Conservation (phyloP, 441 rosid species). For the Melastoma candidum region DNA sequence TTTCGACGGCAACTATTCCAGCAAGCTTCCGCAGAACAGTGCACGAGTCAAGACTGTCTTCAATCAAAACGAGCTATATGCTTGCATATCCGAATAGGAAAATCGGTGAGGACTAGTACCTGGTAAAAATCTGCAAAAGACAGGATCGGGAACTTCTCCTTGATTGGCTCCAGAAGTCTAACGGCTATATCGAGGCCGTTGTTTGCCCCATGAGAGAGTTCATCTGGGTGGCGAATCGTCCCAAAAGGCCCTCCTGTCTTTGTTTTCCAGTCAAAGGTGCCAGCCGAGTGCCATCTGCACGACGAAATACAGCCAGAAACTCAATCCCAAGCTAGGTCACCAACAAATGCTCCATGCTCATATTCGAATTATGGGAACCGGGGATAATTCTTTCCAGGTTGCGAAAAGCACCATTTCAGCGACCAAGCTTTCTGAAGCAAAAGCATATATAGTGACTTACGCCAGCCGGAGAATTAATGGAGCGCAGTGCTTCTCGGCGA, state of each 20-base stretch:
- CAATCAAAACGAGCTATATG: neutral
- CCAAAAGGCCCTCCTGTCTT: constrained; percentile 55
- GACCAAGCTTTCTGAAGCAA: neutral
- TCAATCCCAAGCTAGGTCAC: neutral
- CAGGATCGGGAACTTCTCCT: no score
- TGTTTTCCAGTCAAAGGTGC: constrained; percentile 43
- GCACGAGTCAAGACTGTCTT: neutral
- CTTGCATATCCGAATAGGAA: neutral
- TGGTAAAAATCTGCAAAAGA: neutral
- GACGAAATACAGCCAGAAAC: neutral
- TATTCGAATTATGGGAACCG: no score
- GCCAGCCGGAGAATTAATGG: constrained; percentile 51
- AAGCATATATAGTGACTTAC: constrained; percentile 14
- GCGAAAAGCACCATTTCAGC: neutral
- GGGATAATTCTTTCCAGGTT: neutral
- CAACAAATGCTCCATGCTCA: neutral
- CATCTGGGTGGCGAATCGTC: no score
- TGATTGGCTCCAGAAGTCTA: no score
- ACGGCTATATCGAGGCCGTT: no score
- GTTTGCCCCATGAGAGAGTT: no score
- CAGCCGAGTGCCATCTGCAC: constrained; percentile 55
- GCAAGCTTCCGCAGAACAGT: constrained; percentile 21
- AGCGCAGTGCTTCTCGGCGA: constrained; percentile 52
- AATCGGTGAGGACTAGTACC: neutral
- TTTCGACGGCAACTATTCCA: constrained; percentile 65